These are phyloP conservation scores for Suaeda aralocaspica DNA, from an alignment of 148 eudicot genomes.

Conservation along the genomic window DNA sequence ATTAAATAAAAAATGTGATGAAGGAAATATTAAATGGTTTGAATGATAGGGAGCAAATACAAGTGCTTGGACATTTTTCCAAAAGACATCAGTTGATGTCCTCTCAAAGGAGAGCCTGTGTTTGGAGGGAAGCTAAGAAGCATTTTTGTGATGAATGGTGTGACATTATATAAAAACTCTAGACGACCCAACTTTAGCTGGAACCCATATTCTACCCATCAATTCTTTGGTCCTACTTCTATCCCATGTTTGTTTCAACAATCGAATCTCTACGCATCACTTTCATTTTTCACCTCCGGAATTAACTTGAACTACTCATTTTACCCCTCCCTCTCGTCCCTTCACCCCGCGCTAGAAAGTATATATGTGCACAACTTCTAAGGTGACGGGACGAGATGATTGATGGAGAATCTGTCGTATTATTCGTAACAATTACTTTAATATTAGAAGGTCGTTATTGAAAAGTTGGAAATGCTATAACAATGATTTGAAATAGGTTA, in stretches of 20 bases:
- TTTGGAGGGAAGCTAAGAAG: conserved; percentile 27
- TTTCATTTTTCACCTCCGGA: neutral
- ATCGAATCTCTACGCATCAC: neutral
- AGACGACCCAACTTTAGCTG: conserved; percentile 16
- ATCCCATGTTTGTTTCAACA: conserved; percentile 4
- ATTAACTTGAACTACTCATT: neutral
- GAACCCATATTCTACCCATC: conserved; percentile 22
- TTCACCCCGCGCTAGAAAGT: no score
- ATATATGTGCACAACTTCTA: no score
- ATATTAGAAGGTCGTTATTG: no score
- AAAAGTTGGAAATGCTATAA: no score
- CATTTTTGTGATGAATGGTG: conserved; percentile 21
- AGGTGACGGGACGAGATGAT: neutral
- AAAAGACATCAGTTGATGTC: conserved; percentile 24
- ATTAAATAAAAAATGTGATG: no score
- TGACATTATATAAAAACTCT: conserved; percentile 18
- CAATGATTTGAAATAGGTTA: no score
- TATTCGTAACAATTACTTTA: no score
- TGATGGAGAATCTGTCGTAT: no score
- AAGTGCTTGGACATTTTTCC: conserved; percentile 14
- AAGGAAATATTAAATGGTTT: neutral
- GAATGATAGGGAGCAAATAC: neutral
- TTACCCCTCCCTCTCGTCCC: neutral
- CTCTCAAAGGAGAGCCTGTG: conserved; percentile 21
- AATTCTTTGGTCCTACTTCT: conserved; percentile 10